Evolutionary conservation across 2,329 filamentous ascomycete genomes (phyloP).

Genomic region (Trichophyton benhamiae): DNA sequence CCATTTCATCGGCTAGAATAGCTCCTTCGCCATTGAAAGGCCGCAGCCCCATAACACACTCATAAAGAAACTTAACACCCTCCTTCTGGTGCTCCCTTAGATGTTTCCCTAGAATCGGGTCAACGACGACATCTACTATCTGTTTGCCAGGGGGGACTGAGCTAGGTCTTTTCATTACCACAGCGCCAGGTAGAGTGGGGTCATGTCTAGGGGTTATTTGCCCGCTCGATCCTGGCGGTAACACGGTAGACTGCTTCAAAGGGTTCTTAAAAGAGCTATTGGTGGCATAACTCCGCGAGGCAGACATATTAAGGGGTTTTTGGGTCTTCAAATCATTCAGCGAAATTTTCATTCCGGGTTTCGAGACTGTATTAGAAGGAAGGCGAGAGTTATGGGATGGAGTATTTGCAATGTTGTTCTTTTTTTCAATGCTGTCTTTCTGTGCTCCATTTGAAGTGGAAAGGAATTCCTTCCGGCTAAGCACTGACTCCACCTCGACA

Average conservation of each 20-base stretch:
- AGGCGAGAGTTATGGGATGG: not conserved
- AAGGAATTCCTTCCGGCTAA: constrained; percentile 49
- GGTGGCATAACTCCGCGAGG: constrained; percentile 28
- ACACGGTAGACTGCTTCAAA: constrained; percentile 41
- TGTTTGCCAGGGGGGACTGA: constrained; percentile 48
- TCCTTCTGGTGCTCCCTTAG: constrained; percentile 57
- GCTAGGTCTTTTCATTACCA: constrained; percentile 54
- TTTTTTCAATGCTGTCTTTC: constrained; percentile 2
- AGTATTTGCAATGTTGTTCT: not conserved
- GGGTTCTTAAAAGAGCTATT: constrained; percentile 50
- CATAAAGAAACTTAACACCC: constrained; percentile 59
- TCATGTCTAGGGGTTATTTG: constrained; percentile 50
- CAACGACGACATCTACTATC: constrained; percentile 60
- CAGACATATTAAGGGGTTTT: constrained; percentile 28
- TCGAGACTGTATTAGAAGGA: not conserved
- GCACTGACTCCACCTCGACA: constrained; percentile 52
- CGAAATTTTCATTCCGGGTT: constrained; percentile 5
- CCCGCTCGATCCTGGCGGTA: constrained; percentile 34
- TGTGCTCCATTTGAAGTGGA: constrained; percentile 16
- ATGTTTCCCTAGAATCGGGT: constrained; percentile 51
- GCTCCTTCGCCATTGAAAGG: constrained; percentile 54
- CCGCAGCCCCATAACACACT: constrained; percentile 63
- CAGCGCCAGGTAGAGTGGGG: constrained; percentile 44
- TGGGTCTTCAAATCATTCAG: constrained; percentile 19
- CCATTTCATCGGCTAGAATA: constrained; percentile 65